Evolutionary conservation across 2,329 filamentous ascomycete species (phyloP).

Genomic region (Colletotrichum acutatum): DNA sequence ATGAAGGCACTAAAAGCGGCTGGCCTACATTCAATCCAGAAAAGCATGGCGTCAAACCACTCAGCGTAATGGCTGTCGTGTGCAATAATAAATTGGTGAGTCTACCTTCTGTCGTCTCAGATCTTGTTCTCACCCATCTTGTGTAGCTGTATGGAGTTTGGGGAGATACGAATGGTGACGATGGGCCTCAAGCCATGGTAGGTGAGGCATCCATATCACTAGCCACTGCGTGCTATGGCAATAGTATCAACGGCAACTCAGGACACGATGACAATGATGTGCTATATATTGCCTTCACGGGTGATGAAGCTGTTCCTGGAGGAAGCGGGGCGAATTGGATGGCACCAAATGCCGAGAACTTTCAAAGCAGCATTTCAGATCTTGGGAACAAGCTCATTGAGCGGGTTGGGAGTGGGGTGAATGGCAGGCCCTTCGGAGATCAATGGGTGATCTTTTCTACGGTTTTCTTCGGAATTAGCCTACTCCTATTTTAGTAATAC

Average conservation of each 20-base stretch:
- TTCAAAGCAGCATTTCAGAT: slow-evolving; percentile 62
- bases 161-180: slow-evolving; percentile 70
- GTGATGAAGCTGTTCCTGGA: slow-evolving; percentile 66
- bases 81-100: slow-evolving; percentile 54
- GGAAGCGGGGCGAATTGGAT: slow-evolving; percentile 64
- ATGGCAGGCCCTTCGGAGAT: background rate
- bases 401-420: slow-evolving; percentile 42
- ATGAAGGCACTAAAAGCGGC: slow-evolving; percentile 43
- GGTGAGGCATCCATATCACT: slow-evolving; percentile 69
- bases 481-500: background rate
- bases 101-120: background rate
- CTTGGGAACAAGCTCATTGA: slow-evolving; percentile 64
- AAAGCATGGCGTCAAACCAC: slow-evolving; percentile 51
- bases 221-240: slow-evolving; percentile 67
- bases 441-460: background rate
- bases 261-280: slow-evolving; percentile 69
- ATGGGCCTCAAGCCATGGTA: slow-evolving; percentile 56
- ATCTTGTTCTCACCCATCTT: background rate
- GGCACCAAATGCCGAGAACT: slow-evolving; percentile 58
- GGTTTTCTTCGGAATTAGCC: background rate
- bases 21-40: slow-evolving; percentile 49
- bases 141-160: slow-evolving; percentile 66
- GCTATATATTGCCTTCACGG: slow-evolving; percentile 70
- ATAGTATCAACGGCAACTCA: slow-evolving; percentile 61
- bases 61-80: slow-evolving; percentile 62